A percentile compares a stretch with the other conserved stretches of the same genome.
Conservation (phyloP, 352 stramenopile genomes). For the Phytophthora foliorum region DNA sequence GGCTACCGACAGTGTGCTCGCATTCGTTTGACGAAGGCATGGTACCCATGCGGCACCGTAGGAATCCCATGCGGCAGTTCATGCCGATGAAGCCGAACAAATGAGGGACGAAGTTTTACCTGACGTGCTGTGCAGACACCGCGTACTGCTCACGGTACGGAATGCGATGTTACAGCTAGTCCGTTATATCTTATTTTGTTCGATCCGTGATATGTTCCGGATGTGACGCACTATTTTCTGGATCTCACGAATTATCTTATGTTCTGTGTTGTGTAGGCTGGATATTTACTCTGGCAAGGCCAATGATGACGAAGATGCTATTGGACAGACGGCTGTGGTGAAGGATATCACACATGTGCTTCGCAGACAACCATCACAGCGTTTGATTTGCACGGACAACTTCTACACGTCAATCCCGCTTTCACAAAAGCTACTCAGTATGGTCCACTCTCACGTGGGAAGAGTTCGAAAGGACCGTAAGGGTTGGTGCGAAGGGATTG, state of each 20-base stretch:
- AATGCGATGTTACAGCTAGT: not conserved
- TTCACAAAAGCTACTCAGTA: constrained; percentile 19
- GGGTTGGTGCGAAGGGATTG: constrained; percentile 14
- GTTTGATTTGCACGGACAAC: constrained; percentile 25
- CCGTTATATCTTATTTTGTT: not conserved
- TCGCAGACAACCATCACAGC: not conserved
- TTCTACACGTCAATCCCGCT: constrained; percentile 24
- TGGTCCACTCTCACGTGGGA: constrained; percentile 18
- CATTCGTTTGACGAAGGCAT: constrained; percentile 11
- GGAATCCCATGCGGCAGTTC: not conserved
- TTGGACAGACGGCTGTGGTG: constrained; percentile 1
- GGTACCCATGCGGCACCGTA: not conserved
- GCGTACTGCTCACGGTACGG: constrained; percentile 12
- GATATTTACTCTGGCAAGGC: constrained; percentile 1
- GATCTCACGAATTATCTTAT: not conserved
- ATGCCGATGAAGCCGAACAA: constrained; percentile 9
- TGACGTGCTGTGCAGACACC: constrained; percentile 8
- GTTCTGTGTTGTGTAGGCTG: not conserved
- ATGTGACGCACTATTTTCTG: not conserved
- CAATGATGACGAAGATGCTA: not conserved
- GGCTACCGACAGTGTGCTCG: not conserved
- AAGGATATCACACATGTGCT: constrained; percentile 13
- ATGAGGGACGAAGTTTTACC: constrained; percentile 14
- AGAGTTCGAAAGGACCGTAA: constrained; percentile 17
- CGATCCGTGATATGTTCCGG: not conserved